Percentiles rank a stretch among this genome's conserved stretches.
phyloP scores from a whole-genome alignment of 1,284 basidiomycete genomes.

The Veloboletus limbatus region DNA sequence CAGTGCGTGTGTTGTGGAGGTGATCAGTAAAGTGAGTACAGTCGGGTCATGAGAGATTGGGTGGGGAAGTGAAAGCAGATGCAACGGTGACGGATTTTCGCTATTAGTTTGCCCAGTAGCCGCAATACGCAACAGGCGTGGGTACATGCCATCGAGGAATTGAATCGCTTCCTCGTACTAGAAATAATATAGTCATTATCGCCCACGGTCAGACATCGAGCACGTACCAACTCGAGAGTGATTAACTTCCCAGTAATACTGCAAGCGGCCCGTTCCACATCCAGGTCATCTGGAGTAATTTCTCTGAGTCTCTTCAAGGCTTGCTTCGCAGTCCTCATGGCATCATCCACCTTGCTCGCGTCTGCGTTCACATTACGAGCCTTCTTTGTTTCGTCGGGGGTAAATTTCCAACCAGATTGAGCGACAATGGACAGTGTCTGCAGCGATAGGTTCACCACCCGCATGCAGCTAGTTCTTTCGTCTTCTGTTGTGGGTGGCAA shows the following conservation, averaged over 20 bases:
- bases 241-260: conserved; percentile 64
- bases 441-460: conserved; percentile 56
- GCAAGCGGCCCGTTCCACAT: conserved; percentile 69
- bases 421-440: conserved; percentile 51
- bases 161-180: conserved; percentile 52
- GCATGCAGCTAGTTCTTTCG: conserved; percentile 47
- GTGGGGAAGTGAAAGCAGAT: conserved; percentile 47
- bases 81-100: conserved; percentile 19
- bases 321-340: conserved; percentile 32
- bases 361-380: conserved; percentile 29
- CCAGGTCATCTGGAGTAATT: conserved; percentile 47
- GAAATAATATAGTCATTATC: conserved; percentile 8
- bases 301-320: conserved; percentile 46
- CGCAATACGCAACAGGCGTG: conserved; percentile 34
- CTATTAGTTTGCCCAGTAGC: background rate
- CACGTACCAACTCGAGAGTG: conserved; percentile 60
- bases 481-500: conserved; percentile 22
- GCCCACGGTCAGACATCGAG: background rate
- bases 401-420: conserved; percentile 57
- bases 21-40: conserved; percentile 54
- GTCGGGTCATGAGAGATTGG: conserved; percentile 38
- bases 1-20: conserved; percentile 54
- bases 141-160: conserved; percentile 46
- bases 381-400: conserved; percentile 13
- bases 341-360: conserved; percentile 35